Conservation (phyloP, 495 filamentous ascomycete species). For the Aspergillus cristatus region DNA sequence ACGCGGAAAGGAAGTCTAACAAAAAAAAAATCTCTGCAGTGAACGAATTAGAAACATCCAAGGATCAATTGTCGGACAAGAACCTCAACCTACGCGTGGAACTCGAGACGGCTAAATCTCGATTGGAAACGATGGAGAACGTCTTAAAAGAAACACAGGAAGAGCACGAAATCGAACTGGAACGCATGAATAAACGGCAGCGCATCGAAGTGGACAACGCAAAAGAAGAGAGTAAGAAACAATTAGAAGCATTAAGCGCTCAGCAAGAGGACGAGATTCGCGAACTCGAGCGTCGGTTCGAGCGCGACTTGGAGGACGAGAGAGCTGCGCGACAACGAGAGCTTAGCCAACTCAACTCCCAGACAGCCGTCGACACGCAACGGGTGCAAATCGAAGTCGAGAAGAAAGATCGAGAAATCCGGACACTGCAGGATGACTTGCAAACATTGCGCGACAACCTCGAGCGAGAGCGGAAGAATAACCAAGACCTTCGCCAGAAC, state of each 20-base stretch:
- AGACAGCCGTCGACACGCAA: conserved; percentile 53
- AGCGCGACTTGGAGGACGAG: conserved; percentile 58
- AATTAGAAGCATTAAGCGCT: conserved; percentile 27
- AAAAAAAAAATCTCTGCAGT: conserved; percentile 40
- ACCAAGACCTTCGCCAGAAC: conserved; percentile 47
- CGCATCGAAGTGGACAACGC: conserved; percentile 38
- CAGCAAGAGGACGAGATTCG: conserved; percentile 43
- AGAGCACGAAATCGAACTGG: conserved; percentile 47
- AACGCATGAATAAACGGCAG: conserved; percentile 45
- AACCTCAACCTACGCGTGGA: conserved; percentile 50
- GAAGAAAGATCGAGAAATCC: conserved; percentile 51
- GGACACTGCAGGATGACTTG: conserved; percentile 41
- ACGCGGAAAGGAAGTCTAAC: too few species aligned
- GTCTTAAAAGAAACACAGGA: conserved; percentile 42
- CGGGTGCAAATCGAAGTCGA: conserved; percentile 53
- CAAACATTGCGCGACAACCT: conserved; percentile 49
- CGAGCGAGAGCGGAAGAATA: conserved; percentile 50
- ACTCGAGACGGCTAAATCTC: conserved; percentile 45
- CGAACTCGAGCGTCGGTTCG: conserved; percentile 37
- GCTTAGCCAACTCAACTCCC: conserved; percentile 52
- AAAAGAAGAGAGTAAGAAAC: conserved; percentile 30
- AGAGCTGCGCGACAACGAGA: conserved; percentile 49
- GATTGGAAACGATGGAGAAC: conserved; percentile 31
- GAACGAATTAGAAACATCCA: conserved; percentile 53
- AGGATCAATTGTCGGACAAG: conserved; percentile 44